Evolutionary conservation across 768 basidiomycete genomes (phyloP).

Genomic region (Pleurotus cornucopiae): DNA sequence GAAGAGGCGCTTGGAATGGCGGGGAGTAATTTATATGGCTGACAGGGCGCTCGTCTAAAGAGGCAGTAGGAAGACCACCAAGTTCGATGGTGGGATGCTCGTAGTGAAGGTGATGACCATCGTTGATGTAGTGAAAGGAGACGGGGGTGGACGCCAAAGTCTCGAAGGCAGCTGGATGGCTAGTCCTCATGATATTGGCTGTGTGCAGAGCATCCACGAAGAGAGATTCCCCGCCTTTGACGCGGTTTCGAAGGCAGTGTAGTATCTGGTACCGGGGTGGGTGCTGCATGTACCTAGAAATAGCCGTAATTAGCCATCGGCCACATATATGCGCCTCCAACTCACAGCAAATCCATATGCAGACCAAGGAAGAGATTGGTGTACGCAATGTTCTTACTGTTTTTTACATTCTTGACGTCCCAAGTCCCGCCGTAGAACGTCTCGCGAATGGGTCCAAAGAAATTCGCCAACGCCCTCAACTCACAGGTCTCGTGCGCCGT

Average conservation of each 20-base stretch:
- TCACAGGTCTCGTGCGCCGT: conserved; percentile 64
- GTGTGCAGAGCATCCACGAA: conserved; percentile 81
- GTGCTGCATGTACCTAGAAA: conserved; percentile 76
- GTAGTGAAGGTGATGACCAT: conserved; percentile 75
- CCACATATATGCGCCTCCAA: conserved; percentile 11
- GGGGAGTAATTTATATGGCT: conserved; percentile 86
- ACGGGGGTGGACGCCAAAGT: conserved; percentile 61
- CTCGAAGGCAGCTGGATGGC: conserved; percentile 48
- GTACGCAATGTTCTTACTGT: conserved; percentile 91
- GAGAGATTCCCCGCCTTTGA: conserved; percentile 77
- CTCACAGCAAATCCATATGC: conserved; percentile 91
- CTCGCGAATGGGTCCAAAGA: conserved; percentile 71
- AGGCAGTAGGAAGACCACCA: conserved; percentile 17
- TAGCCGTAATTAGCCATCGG: not conserved
- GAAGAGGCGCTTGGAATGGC: conserved; percentile 87
- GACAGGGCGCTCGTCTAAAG: conserved; percentile 30
- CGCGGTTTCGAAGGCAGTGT: conserved; percentile 84
- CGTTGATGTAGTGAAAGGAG: conserved; percentile 90
- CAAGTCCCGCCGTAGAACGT: conserved; percentile 91
- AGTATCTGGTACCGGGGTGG: conserved; percentile 92
- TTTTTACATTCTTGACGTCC: conserved; percentile 75
- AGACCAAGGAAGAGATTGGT: conserved; percentile 85
- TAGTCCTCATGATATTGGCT: conserved; percentile 46
- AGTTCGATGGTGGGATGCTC: conserved; percentile 77
- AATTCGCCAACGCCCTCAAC: conserved; percentile 56